A percentile compares a stretch with the other conserved stretches of the same genome.
Conservation (phyloP, 176 grass and related monocot genomes). For the Phoenix dactylifera region DNA sequence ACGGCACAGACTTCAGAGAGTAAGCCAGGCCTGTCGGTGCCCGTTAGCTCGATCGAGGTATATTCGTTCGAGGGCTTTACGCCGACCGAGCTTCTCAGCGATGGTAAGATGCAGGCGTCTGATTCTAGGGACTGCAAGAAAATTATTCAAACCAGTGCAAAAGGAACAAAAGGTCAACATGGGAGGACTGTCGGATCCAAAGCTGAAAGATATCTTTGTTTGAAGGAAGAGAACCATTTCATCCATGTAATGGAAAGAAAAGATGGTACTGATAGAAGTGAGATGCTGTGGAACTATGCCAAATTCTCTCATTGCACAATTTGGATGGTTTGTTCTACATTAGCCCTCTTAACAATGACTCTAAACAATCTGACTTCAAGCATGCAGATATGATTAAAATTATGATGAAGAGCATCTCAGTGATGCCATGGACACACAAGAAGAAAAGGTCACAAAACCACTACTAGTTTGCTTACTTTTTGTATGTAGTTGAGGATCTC, state of each 20-base stretch:
- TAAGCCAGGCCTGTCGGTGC: conserved; percentile 13
- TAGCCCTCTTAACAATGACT: too few species aligned
- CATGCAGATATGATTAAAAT: too few species aligned
- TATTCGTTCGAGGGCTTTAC: not conserved
- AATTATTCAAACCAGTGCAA: not conserved
- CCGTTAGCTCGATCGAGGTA: conserved; percentile 10
- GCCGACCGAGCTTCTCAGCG: not conserved
- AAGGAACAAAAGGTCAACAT: not conserved
- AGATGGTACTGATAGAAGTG: too few species aligned
- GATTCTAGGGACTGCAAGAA: conserved; percentile 8
- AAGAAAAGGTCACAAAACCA: not conserved
- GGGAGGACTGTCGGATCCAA: too few species aligned
- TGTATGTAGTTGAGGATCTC: conserved; percentile 1
- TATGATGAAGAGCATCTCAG: too few species aligned
- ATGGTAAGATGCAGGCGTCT: conserved; percentile 4
- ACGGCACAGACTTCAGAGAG: conserved; percentile 14
- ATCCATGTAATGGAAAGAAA: too few species aligned
- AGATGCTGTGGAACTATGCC: too few species aligned
- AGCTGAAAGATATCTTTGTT: not conserved
- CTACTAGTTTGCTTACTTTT: not conserved
- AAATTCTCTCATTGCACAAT: too few species aligned
- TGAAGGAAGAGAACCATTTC: too few species aligned
- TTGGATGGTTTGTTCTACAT: too few species aligned
- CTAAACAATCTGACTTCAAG: too few species aligned
- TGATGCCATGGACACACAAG: not conserved